Percentiles rank a stretch among this genome's conserved stretches.
phyloP scores from a whole-genome alignment of 1,139 yeast genomes.

The Insectozyma bohioensis region DNA sequence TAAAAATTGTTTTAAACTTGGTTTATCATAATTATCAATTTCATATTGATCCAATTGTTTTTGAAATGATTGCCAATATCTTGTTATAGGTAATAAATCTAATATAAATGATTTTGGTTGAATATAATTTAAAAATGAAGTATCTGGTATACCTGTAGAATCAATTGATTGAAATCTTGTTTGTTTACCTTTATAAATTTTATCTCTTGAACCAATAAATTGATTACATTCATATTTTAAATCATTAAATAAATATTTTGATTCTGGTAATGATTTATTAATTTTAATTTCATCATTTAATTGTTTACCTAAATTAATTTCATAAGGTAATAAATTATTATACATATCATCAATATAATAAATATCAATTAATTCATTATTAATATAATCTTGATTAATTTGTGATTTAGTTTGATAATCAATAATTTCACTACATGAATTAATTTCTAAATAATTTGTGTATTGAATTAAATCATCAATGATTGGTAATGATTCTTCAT shows the following conservation, averaged over 20 bases:
- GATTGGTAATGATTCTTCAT: no score
- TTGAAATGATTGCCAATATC: slow-evolving; percentile 40
- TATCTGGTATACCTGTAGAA: slow-evolving; percentile 26
- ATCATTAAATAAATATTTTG: slow-evolving; percentile 16
- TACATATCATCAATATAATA: slow-evolving; percentile 27
- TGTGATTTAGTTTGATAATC: slow-evolving; percentile 32
- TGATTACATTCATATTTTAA: slow-evolving; percentile 16
- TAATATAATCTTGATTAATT: slow-evolving; percentile 32
- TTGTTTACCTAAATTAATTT: slow-evolving; percentile 31
- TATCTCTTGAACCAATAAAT: slow-evolving; percentile 28
- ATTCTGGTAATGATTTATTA: slow-evolving; percentile 6
- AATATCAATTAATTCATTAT: slow-evolving; percentile 39
- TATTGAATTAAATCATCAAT: slow-evolving; percentile 11
- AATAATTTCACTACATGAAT: slow-evolving; percentile 43
- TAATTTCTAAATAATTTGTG: slow-evolving; percentile 26
- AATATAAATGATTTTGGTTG: slow-evolving; percentile 20
- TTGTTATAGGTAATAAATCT: slow-evolving; percentile 35
- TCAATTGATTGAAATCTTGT: slow-evolving; percentile 5
- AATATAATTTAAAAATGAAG: slow-evolving; percentile 21
- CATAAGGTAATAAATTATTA: slow-evolving; percentile 32
- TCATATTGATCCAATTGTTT: slow-evolving; percentile 26
- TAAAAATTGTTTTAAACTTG: slow-evolving; percentile 30
- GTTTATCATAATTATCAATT: slow-evolving; percentile 15
- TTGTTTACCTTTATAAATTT: slow-evolving; percentile 7
- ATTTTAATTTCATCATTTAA: slow-evolving; percentile 4